A percentile compares a stretch with the other conserved stretches of the same genome.
These are phyloP conservation scores for Misopates orontium DNA, from an alignment of 257 asterid genomes.

Conservation along the genomic window DNA sequence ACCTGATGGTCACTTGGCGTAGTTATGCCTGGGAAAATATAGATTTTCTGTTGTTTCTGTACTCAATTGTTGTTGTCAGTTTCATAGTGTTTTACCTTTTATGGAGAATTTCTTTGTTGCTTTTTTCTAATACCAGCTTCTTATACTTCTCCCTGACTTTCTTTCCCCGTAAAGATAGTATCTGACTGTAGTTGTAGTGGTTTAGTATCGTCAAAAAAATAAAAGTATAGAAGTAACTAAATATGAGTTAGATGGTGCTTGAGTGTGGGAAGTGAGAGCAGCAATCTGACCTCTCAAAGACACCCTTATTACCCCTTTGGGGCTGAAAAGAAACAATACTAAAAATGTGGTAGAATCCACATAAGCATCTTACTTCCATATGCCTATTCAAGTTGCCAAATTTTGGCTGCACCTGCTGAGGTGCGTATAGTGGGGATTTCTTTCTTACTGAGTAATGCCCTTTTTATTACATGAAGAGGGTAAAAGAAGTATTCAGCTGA, in stretches of 20 bases:
- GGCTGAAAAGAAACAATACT: neutral
- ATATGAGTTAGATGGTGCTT: neutral
- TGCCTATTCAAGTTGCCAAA: neutral
- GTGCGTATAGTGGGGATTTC: neutral
- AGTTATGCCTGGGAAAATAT: neutral
- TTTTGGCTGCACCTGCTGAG: neutral
- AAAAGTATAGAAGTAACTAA: neutral
- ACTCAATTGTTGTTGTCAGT: neutral
- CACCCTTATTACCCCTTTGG: neutral
- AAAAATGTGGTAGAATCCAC: neutral
- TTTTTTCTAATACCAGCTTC: slow-evolving; percentile 1
- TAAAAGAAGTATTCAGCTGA: neutral
- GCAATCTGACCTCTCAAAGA: neutral
- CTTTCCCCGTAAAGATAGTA: neutral
- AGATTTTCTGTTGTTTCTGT: neutral
- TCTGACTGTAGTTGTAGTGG: slow-evolving; percentile 3
- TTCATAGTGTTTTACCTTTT: neutral
- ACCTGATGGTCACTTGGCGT: neutral
- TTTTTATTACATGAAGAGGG: slow-evolving; percentile 4
- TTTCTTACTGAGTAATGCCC: neutral
- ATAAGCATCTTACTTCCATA: neutral
- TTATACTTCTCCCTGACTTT: neutral
- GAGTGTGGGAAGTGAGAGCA: slow-evolving; percentile 2
- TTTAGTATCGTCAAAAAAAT: slow-evolving; percentile 1
- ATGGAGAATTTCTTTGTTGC: neutral